Base-by-base conservation (phyloP, 208 protist genomes). In the Leishmania tropica region DNA sequence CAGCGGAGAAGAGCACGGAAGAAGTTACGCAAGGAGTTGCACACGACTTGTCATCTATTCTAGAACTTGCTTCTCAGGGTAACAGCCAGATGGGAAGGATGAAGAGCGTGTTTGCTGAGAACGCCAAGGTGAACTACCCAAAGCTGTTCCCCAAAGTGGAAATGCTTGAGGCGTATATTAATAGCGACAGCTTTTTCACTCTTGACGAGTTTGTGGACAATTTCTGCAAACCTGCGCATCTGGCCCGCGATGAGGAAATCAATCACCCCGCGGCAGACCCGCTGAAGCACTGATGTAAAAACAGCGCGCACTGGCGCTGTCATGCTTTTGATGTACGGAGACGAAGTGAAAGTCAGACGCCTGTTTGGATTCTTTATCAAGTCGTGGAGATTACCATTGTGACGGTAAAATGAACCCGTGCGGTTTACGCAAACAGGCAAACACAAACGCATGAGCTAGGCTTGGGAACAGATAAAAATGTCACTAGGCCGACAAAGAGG, bases 251-350 rank as follows among this genome's bases (percentile, higher is more conserved):
- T 70, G 60, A 86, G 37, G 94, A 97, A 85, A 83, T 96, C 21
- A 90, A 87, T 73, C 92, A 96, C 78, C 94, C 94, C 35, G 83
- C 85, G 51, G 92, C 91, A 60, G 89, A 96, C 80, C 92, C 93
- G 21, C 79, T 97, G 65, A 96, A 93, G 28, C 94, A 91, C 81
- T 97, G 85, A 96, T 45, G 51, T 24, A 81, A 79, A 78, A 76
- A 75, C 54, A 80, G 31, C 19, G 47, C 77, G 19, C 45, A 28
- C 10, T 11, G 48, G 28, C 28, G 56, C 37, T 74, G 17, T 31
- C 37, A 21, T 79, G 11, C 21, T 53, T 4, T 40, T 60, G 42
- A 77, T 81, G 58, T 53, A 58, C 40, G 15, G 72, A 54, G 54
- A 58, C 40, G 40, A 80, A n/a, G 62, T 37, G n/a, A 72, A 35